Conservation (phyloP, 768 basidiomycete genomes). For the Leccinum imitatum region DNA sequence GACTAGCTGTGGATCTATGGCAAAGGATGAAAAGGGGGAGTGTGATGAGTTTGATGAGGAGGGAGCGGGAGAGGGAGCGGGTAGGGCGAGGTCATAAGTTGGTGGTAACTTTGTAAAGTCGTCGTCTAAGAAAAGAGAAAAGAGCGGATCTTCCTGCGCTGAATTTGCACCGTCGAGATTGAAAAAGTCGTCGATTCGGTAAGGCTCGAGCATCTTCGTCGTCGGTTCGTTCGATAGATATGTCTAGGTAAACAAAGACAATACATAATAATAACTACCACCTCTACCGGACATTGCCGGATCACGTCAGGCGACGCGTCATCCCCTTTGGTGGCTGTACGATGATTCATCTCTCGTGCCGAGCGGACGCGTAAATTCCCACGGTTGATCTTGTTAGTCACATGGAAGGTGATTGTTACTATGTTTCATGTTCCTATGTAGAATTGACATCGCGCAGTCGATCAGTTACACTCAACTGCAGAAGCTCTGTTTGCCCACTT, state of each 20-base stretch:
- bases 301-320: neutral
- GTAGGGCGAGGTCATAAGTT: conserved; percentile 29
- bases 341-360: too few relatives aligned
- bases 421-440: neutral
- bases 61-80: conserved; percentile 26
- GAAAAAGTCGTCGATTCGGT: conserved; percentile 57
- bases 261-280: too few relatives aligned
- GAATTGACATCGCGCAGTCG: too few relatives aligned
- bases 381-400: too few relatives aligned
- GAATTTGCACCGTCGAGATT: conserved; percentile 56
- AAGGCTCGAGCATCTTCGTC: conserved; percentile 22
- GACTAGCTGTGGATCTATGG: conserved; percentile 78
- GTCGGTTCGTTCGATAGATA: neutral
- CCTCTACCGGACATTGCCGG: neutral
- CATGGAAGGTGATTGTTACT: neutral
- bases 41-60: conserved; percentile 24
- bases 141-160: conserved; percentile 34
- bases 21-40: conserved; percentile 36
- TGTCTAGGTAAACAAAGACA: neutral
- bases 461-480: too few relatives aligned
- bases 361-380: too few relatives aligned
- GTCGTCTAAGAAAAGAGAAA: conserved; percentile 48
- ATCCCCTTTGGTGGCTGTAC: too few relatives aligned
- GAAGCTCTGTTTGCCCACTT: too few relatives aligned
- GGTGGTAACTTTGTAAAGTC: conserved; percentile 34